Base-by-base conservation (phyloP, 768 basidiomycete genomes). In the Paxillus ammoniavirescens region DNA sequence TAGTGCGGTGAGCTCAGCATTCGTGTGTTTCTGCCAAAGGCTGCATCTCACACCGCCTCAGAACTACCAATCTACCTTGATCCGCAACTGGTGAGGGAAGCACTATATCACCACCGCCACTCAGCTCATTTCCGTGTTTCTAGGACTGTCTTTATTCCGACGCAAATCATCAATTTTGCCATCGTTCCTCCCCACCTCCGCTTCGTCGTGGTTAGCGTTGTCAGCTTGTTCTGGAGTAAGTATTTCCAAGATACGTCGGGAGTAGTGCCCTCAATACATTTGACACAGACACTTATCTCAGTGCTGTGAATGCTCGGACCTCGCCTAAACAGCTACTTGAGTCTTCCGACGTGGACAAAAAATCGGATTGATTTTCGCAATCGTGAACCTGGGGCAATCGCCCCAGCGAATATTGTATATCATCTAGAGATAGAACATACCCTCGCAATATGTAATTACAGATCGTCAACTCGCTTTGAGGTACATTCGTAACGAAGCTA, bases 151-250 rank as follows among this genome's bases (percentile, higher is more conserved):
- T 91, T 84, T 66, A 76, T 86, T 31, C 91, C 91, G 1, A 81
- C 88, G 0, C 91, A 93, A 66, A 62, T 86, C 50, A 75, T 91
- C 74, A 93, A 93, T 70, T 93, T 93, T 62, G 73, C 82, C 8
- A 18, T 93, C 31, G 80, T 91, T 1, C 91, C 91, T 2, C 83
- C 80, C 4, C 91, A 93, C 60, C 70, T 91, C 35, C 83, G 91
- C 36, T 85, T 93, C 49, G 77, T 87, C 17, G 75, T 86, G 17
- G 82, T 93, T 21, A 80, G 89, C 61, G 79, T 87, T 10, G 88
- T 92, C 48, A 86, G 86, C 62, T 76, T 91, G 55, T 87, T 88
- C 73, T 90, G 88, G 89, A 91, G 89, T 91, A 65, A 43, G 87
- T 79, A 12, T 9, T 18, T 23, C 4, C 15, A 6, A 42, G 37